phyloP scores from a whole-genome alignment of 148 eudicot genomes.

The Mesembryanthemum crystallinum region DNA sequence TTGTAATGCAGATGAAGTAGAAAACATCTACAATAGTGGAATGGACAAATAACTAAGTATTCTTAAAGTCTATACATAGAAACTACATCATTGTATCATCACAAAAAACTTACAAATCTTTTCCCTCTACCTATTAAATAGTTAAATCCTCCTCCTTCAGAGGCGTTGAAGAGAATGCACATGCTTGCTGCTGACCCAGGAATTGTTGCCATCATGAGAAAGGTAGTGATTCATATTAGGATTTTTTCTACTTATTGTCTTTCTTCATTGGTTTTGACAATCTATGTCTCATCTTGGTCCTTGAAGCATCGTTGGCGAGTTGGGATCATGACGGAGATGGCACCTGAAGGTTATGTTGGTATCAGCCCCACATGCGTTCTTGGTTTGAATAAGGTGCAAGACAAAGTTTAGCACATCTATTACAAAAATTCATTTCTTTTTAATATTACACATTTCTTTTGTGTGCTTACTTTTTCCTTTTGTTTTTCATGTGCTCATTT shows the following conservation, averaged over 20 bases:
- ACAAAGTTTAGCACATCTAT: neutral
- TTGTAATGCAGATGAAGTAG: neutral
- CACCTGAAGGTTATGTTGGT: conserved; percentile 92
- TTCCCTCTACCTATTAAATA: conserved; percentile 25
- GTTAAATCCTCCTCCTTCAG: conserved; percentile 84
- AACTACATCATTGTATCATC: neutral
- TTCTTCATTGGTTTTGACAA: conserved; percentile 22
- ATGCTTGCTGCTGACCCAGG: conserved; percentile 96
- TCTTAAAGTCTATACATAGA: neutral
- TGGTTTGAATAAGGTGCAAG: conserved; percentile 79
- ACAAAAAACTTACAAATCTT: neutral
- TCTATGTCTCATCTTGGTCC: conserved; percentile 20
- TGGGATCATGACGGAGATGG: conserved; percentile 99
- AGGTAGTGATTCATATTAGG: conserved; percentile 42
- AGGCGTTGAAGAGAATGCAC: conserved; percentile 83
- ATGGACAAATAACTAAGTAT: neutral
- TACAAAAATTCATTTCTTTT: neutral
- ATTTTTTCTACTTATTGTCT: neutral
- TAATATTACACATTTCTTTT: neutral
- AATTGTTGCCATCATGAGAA: conserved; percentile 89
- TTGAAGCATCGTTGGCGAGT: conserved; percentile 91
- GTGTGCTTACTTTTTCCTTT: neutral
- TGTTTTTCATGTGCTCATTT: conserved; percentile 18
- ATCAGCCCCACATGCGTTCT: conserved; percentile 76
- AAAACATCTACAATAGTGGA: neutral